A percentile compares a stretch with the other conserved stretches of the same genome.
These are phyloP conservation scores for Umbellularia californica DNA, from an alignment of 164 flowering plant species.

Conservation along the genomic window DNA sequence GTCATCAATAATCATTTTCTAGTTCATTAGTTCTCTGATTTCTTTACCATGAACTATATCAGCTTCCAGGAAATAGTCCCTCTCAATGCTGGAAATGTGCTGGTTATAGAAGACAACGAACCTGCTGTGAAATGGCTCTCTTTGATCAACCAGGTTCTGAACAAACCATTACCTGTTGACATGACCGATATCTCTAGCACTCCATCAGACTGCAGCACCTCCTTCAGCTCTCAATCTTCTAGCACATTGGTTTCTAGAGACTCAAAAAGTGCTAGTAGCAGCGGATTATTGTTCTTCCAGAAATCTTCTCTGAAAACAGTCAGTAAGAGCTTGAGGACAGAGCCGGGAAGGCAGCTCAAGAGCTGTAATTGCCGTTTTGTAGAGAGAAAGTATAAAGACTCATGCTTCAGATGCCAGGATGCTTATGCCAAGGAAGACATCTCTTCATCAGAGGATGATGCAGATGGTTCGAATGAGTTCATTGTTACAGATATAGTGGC, in stretches of 20 bases:
- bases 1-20: too few species aligned
- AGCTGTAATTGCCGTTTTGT: conserved; percentile 51
- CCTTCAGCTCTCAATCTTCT: conserved; percentile 16
- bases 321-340: conserved; percentile 56
- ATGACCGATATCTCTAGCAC: conserved; percentile 1
- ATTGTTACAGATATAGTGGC: conserved; percentile 12
- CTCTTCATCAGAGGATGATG: conserved; percentile 48
- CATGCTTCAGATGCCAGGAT: conserved; percentile 50
- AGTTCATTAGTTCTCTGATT: too few species aligned
- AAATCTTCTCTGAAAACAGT: conserved; percentile 57
- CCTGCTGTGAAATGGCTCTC: conserved; percentile 83
- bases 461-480: conserved; percentile 35
- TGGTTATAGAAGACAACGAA: conserved; percentile 78
- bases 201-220: conserved; percentile 10
- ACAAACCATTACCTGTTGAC: conserved; percentile 24
- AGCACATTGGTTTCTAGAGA: conserved; percentile 12
- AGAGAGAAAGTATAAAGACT: conserved; percentile 52
- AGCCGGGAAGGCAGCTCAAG: conserved; percentile 45
- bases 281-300: conserved; percentile 45
- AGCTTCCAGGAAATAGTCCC: conserved; percentile 96
- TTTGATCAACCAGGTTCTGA: conserved; percentile 59
- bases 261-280: conserved; percentile 19
- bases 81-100: conserved; percentile 85
- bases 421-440: conserved; percentile 28
- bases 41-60: neutral